phyloP scores from a whole-genome alignment of 176 grass and related monocot species.

The Cenchrus purpureus region DNA sequence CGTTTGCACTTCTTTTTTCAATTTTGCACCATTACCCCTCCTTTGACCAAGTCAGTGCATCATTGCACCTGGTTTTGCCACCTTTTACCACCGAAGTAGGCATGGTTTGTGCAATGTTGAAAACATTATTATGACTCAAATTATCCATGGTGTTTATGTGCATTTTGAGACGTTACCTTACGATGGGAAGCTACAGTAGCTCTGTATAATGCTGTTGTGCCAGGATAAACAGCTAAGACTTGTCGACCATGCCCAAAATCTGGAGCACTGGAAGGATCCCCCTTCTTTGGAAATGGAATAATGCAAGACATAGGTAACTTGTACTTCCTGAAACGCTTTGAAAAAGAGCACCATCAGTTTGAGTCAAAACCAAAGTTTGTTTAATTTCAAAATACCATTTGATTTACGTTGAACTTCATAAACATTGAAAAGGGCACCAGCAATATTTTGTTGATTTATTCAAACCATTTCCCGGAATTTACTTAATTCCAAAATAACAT shows the following conservation, averaged over 20 bases:
- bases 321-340: slow-evolving; percentile 72
- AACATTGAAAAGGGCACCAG: background rate
- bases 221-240: slow-evolving; percentile 94
- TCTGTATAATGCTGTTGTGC: slow-evolving; percentile 95
- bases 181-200: slow-evolving; percentile 90
- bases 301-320: slow-evolving; percentile 79
- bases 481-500: background rate
- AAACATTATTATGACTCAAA: slow-evolving; percentile 18
- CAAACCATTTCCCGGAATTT: background rate
- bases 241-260: slow-evolving; percentile 84
- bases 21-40: no score
- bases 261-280: slow-evolving; percentile 84
- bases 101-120: no score
- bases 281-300: slow-evolving; percentile 96
- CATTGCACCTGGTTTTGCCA: no score
- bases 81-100: no score
- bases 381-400: background rate
- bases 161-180: slow-evolving; percentile 68
- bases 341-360: slow-evolving; percentile 36
- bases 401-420: slow-evolving; percentile 16
- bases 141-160: slow-evolving; percentile 2
- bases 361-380: slow-evolving; percentile 6
- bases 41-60: no score
- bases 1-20: no score
- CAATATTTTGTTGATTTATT: background rate